Percentiles rank a stretch among this genome's conserved stretches.
Evolutionary conservation across 306 rosid genomes (phyloP).

Genomic region (Hylodesmum podocarpum): DNA sequence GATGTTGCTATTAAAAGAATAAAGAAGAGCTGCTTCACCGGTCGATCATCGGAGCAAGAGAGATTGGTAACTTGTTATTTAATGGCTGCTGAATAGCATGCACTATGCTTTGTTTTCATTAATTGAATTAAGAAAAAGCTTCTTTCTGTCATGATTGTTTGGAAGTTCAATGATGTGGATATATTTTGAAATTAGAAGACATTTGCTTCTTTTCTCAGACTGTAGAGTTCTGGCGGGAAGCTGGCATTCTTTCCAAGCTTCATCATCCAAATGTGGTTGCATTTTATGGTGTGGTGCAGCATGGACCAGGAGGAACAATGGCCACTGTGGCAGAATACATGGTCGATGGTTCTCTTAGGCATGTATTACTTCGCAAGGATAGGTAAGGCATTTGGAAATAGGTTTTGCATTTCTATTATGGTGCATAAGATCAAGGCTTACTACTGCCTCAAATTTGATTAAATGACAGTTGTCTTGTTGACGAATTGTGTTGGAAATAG

Average conservation of each 20-base stretch:
- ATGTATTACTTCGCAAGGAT: constrained; percentile 85
- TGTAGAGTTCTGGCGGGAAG: constrained; percentile 94
- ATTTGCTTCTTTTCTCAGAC: constrained; percentile 52
- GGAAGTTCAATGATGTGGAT: constrained; percentile 5
- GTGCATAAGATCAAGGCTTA: background rate
- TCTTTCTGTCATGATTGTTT: background rate
- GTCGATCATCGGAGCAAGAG: constrained; percentile 91
- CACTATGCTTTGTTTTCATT: constrained; percentile 6
- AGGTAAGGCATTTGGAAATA: constrained; percentile 47
- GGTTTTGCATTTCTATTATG: constrained; percentile 29
- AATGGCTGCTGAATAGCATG: background rate
- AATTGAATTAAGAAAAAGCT: background rate
- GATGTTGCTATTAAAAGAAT: constrained; percentile 97
- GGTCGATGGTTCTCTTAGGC: constrained; percentile 95
- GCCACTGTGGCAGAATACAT: constrained; percentile 89
- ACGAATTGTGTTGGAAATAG: no score
- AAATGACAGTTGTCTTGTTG: background rate
- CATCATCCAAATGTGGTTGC: constrained; percentile 98
- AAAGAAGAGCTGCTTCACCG: constrained; percentile 89
- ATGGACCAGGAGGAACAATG: constrained; percentile 91
- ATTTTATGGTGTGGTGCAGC: constrained; percentile 94
- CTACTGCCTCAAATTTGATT: constrained; percentile 2
- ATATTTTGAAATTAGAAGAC: constrained; percentile 17
- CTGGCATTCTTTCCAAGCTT: constrained; percentile 95
- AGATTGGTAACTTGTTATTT: constrained; percentile 65